Conservation (phyloP, 2,329 filamentous ascomycete genomes). For the Mariannaea sp. region DNA sequence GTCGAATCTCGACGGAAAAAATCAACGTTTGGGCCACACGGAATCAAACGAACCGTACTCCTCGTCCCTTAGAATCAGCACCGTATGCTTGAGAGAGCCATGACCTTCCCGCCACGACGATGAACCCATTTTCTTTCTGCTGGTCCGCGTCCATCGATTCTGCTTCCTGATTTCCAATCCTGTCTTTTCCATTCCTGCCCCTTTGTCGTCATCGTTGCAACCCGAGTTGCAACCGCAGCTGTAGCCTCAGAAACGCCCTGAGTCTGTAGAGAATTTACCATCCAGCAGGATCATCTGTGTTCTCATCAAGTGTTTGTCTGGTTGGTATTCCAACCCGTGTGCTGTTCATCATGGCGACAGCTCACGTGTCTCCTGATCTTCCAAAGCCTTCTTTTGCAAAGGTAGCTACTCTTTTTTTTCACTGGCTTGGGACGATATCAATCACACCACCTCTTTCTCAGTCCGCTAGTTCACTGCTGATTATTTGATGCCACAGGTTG, state of each 20-base stretch:
- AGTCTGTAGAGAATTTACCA: slow-evolving; percentile 24
- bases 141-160: slow-evolving; percentile 59
- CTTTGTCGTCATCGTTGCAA: slow-evolving; percentile 33
- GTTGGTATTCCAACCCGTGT: slow-evolving; percentile 31
- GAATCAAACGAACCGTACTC: slow-evolving; percentile 21
- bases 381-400: slow-evolving; percentile 76
- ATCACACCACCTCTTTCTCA: slow-evolving; percentile 1
- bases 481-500: slow-evolving; percentile 48
- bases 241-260: slow-evolving; percentile 28
- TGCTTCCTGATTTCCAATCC: slow-evolving; percentile 55
- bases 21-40: slow-evolving; percentile 25
- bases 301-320: slow-evolving; percentile 26
- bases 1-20: slow-evolving; percentile 6
- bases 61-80: slow-evolving; percentile 21
- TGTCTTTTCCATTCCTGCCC: slow-evolving; percentile 37
- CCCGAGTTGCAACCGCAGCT: slow-evolving; percentile 28
- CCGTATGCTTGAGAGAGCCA: slow-evolving; percentile 38
- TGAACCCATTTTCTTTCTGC: slow-evolving; percentile 57
- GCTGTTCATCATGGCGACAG: slow-evolving; percentile 51
- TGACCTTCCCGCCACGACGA: slow-evolving; percentile 53
- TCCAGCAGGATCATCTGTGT: slow-evolving; percentile 26
- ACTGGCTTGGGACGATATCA: background rate
- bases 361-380: slow-evolving; percentile 52
- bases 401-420: slow-evolving; percentile 49
- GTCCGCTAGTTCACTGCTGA: slow-evolving; percentile 26